phyloP scores from a whole-genome alignment of 2,329 filamentous ascomycete genomes.

The Beauveria pseudobassiana region DNA sequence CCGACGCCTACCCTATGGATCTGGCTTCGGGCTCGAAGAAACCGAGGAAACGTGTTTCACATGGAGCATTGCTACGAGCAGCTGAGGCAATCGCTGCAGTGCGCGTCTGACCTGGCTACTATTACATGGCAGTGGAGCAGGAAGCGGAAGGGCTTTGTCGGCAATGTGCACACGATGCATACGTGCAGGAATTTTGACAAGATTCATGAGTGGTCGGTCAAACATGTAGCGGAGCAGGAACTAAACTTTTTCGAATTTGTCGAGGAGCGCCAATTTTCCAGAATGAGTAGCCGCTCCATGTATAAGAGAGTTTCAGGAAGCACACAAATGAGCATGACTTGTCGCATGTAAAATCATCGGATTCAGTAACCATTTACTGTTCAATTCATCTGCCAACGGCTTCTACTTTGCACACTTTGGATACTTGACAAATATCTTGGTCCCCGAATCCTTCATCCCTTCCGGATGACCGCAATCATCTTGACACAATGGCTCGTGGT shows the following conservation, averaged over 20 bases:
- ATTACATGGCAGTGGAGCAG: conserved; percentile 44
- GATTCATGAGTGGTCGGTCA: conserved; percentile 42
- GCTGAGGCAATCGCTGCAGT: conserved; percentile 45
- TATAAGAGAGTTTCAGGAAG: not conserved
- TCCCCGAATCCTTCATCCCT: conserved; percentile 14
- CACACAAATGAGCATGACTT: too few species aligned
- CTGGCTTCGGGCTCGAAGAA: conserved; percentile 38
- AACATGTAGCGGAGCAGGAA: conserved; percentile 9
- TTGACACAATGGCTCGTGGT: conserved; percentile 18
- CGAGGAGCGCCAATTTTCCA: conserved; percentile 12
- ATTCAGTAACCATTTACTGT: too few species aligned
- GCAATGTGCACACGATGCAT: conserved; percentile 43
- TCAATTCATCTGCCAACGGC: not conserved
- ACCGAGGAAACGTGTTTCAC: conserved; percentile 23
- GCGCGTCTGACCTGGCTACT: conserved; percentile 44
- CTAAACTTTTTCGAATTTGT: conserved; percentile 14
- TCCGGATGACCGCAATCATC: conserved; percentile 14
- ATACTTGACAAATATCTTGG: conserved; percentile 18
- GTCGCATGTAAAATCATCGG: too few species aligned
- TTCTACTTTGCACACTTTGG: conserved; percentile 12
- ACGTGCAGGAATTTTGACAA: conserved; percentile 46
- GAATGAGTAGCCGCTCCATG: not conserved
- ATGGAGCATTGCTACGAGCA: conserved; percentile 47
- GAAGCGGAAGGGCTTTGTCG: conserved; percentile 40
- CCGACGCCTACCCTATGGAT: conserved; percentile 34